phyloP scores from a whole-genome alignment of 129 eudicot genomes.

The Centrapalus pauciflorus region DNA sequence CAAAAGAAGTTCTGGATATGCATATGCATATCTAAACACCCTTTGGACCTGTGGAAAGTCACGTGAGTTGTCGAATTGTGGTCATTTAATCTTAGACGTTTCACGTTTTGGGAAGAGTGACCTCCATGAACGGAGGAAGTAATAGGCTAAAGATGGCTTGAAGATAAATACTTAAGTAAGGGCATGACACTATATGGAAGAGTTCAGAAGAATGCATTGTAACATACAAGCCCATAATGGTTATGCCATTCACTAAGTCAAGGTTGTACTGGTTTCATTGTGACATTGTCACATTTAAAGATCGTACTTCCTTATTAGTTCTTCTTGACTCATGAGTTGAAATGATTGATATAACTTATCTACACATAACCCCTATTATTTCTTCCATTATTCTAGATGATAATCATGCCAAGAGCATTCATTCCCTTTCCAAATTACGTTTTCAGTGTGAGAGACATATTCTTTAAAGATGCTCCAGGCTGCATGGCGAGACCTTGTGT shows the following conservation, averaged over 20 bases:
- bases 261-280: not conserved
- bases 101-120: no score
- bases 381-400: not conserved
- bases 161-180: not conserved
- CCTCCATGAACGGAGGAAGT: no score
- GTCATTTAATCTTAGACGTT: no score
- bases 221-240: no score
- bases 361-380: not conserved
- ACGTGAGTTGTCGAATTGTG: not conserved
- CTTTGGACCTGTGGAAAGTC: not conserved
- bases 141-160: not conserved
- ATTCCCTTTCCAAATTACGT: not conserved
- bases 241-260: not conserved
- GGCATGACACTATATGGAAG: no score
- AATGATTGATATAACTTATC: not conserved
- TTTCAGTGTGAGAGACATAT: not conserved
- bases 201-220: no score
- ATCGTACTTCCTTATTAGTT: not conserved
- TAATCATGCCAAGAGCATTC: not conserved
- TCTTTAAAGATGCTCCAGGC: not conserved
- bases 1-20: no score
- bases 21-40: no score
- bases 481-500: not conserved
- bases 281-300: not conserved
- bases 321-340: not conserved